Evolutionary conservation across 208 protist species (phyloP), one percentile per base, ranked within the genome.

Genomic region (Kentomonas sorsogonicus): DNA sequence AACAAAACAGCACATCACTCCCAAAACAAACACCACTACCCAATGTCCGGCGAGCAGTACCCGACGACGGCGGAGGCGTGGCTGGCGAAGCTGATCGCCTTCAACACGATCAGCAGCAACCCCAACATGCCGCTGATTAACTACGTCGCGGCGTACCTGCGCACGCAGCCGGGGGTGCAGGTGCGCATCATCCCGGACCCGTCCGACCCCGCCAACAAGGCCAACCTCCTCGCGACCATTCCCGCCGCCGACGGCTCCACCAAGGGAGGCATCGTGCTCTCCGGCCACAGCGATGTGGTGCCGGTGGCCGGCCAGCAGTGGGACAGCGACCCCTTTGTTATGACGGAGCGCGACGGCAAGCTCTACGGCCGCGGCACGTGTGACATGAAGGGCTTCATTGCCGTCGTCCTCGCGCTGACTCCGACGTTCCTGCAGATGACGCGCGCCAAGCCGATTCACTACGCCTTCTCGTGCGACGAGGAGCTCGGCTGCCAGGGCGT

Each of bases 341-440:
- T 84, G 59, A 74, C 63, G 15, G 80, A 88, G 57, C 53, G 34
- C 50, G 71, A 74, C 27, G 77, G 68, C 38, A 80, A 72, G 60
- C 56, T 85, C 39, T 84, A 77, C 58, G 77, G 77, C 6, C 71
- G 77, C 20, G 81, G 74, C 30, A 62, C 77, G 11, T 53, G 57
- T 15, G 73, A 89, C 45, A 83, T 83, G 81, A 85, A 84, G 51
- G 69, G 68, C 31, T 82, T 84, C 51, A 69, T 85, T 36, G 77
- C 81, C 3, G 65, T 89, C 2, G 64, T 48, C 29, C 48, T 89
- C 22, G 53, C 77, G 1, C 55, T 77, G 26, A 59, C 44, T 4
- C 73, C 73, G n/a, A 60, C 61, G 46, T 63, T 74, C 20, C 64
- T 73, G 50, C 50, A 64, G 43, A 69, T 81, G 73, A 70, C 70